Evolutionary conservation across 768 basidiomycete species (phyloP), one percentile per base, ranked within the genome.

Genomic region (Kwoniella mangroviensis): DNA sequence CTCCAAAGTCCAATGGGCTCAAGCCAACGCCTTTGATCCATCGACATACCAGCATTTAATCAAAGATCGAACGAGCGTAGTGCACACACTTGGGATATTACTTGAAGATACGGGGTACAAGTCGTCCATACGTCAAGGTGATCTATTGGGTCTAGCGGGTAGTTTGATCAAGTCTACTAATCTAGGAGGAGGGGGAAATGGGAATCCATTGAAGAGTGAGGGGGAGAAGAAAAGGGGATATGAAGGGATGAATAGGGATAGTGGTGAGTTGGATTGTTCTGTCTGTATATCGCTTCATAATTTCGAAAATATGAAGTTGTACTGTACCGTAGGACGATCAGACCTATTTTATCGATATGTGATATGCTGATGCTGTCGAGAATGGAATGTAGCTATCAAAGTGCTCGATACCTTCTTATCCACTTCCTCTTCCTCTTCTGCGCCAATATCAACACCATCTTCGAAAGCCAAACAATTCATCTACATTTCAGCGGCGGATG

Each of bases 401-500:
- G 91, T 94, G 53, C 91, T 93, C 77, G 88, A 92, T 78, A 88
- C 92, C 6, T 92, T 82, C 56, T 74, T 91, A 51, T 54, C 63
- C 1, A 41, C 53, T 17, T 69, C 75, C 19, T 55, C 71, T 11
- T 59, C 58, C 12, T 54, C 68, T 7, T 55, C 71, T 9, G 9
- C 49, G 3, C 3, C 68, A 13, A 52, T 62, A n/a, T 10, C 26
- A 2, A 28, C 65, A 40, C 19, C 43, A 22, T n/a, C 72, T 24
- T 19, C 15, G 15, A 17, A 24, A 17, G 13, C 45, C 26, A 63
- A 70, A 12, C 79, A 85, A 1, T 98, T 99, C 83, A 87, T 98
- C 51, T 98, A 92, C 84, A 86, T 99, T 67, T 99, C 97, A 59
- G 97, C 97, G 6, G 96, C 96, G 79, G 93, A 95, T 81, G 88